These are phyloP conservation scores for Simmondsia chinensis DNA, from an alignment of 148 eudicot species.

Conservation along the genomic window DNA sequence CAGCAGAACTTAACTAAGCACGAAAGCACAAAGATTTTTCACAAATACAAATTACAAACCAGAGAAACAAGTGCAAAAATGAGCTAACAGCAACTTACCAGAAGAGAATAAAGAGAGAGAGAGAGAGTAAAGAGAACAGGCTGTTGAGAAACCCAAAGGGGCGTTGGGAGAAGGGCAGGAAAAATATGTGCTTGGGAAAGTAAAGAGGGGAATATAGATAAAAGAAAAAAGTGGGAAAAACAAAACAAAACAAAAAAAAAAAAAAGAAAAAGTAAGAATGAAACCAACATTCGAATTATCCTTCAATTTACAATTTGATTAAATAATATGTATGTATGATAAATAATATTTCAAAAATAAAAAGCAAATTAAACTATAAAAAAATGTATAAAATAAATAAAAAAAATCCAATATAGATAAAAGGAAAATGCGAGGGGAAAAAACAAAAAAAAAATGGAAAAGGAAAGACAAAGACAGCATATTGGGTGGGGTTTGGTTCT, in stretches of 20 bases:
- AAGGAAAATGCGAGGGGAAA: slow-evolving; percentile 8
- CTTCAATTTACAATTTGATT: no score
- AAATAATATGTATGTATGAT: no score
- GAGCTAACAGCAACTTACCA: slow-evolving; percentile 3
- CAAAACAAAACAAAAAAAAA: slow-evolving; percentile 10
- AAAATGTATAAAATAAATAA: no score
- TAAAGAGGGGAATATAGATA: neutral
- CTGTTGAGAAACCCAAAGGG: slow-evolving; percentile 14
- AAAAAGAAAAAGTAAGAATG: neutral
- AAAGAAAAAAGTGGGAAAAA: slow-evolving; percentile 9
- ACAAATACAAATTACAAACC: slow-evolving; percentile 5
- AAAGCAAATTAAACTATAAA: no score
- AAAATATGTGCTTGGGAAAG: slow-evolving; percentile 17
- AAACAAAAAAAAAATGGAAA: slow-evolving; percentile 12
- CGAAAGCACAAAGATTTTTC: neutral
- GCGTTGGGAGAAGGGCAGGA: slow-evolving; percentile 1
- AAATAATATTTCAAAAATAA: no score
- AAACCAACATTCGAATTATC: no score
- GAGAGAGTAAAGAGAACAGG: no score
- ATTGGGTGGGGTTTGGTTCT: slow-evolving; percentile 2
- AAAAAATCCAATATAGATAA: neutral
- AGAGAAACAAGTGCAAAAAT: neutral
- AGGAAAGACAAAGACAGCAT: slow-evolving; percentile 19
- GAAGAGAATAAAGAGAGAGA: slow-evolving; percentile 4
- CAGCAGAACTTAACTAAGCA: neutral